Base-by-base conservation (phyloP, 192 early-diverging fungal species). In the Coemansia sp. region DNA sequence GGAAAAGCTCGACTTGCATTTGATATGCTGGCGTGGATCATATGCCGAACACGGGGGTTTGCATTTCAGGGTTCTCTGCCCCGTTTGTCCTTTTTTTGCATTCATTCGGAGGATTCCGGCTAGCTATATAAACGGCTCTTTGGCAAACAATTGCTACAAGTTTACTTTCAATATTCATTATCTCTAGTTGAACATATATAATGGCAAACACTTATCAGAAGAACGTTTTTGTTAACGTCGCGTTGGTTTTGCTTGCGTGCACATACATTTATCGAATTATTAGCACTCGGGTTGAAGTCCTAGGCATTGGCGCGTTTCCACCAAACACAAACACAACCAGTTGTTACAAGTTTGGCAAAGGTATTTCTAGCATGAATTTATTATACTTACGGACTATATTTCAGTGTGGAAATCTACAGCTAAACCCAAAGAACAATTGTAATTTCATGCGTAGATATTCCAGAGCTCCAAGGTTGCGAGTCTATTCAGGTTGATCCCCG, bases 401-500 rank as follows among this genome's bases (percentile, higher is more conserved):
- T 15, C 12, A 15, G 41, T 15, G 15, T 43, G 15, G 41, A 39
- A 9, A 2, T 10, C 45, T 52, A 39, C n/a, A 37, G 41, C 2
- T 48, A n/a, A 48, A 22, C 11, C 17, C 1, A 14, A 12, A 5
- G 37, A 41, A 6, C 21, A 58, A 58, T 14, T 45, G 19, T 9
- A 32, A 32, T 8, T 27, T 66, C 2, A 15, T 51, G 17, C 19
- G 35, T 80, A 80, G 77, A 75, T 32, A 63, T 70, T 17, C 60
- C 59, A 11, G 43, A 68, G 59, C 23, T 80, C 10, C 77, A 87
- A 25, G 82, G 82, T n/a, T 87, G 86, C 27, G 86, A 87, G 67
- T 85, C 84, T 50, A 76, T 87, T 24, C 82, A 79, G 24, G 71
- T 85, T 23, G 85, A 86, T 64, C 78, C 75, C 29, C 62, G 60